A percentile compares a stretch with the other conserved stretches of the same genome.
phyloP scores from a whole-genome alignment of 352 stramenopile genomes.

The Pythium coloratum region DNA sequence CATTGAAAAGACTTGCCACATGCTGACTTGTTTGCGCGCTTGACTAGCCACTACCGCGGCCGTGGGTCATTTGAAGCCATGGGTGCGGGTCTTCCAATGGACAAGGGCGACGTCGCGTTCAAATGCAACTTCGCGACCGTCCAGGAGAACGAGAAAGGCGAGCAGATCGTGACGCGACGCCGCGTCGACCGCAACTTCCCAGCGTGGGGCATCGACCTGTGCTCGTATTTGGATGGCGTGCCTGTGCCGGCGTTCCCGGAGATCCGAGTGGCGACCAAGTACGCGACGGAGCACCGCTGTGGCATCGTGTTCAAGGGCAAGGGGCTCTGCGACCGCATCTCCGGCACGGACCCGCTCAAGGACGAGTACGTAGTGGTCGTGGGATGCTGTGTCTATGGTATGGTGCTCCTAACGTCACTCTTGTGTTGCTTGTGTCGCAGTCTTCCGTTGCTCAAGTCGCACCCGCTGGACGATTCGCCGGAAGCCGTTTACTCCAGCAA shows the following conservation, averaged over 20 bases:
- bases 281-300: slow-evolving; percentile 87
- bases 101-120: slow-evolving; percentile 84
- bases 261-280: slow-evolving; percentile 76
- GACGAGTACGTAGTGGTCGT: slow-evolving; percentile 57
- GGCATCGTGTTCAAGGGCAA: slow-evolving; percentile 85
- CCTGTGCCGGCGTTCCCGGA: slow-evolving; percentile 59
- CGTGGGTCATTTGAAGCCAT: slow-evolving; percentile 88
- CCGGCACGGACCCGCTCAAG: slow-evolving; percentile 85
- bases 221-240: slow-evolving; percentile 68
- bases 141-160: slow-evolving; percentile 52
- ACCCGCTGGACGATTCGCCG: slow-evolving; percentile 57
- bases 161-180: slow-evolving; percentile 65
- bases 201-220: slow-evolving; percentile 81
- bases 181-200: slow-evolving; percentile 87
- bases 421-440: slow-evolving; percentile 30
- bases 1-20: background rate
- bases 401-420: background rate
- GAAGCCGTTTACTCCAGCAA: slow-evolving; percentile 80
- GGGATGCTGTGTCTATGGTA: background rate
- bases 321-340: slow-evolving; percentile 83
- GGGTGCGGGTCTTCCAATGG: slow-evolving; percentile 80
- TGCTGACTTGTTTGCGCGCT: background rate
- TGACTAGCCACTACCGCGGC: slow-evolving; percentile 73
- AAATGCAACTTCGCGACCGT: slow-evolving; percentile 90
- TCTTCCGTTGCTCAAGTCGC: slow-evolving; percentile 59